These are phyloP conservation scores for Penicillium ochrochloron DNA, from an alignment of 495 filamentous ascomycete genomes.

Conservation along the genomic window DNA sequence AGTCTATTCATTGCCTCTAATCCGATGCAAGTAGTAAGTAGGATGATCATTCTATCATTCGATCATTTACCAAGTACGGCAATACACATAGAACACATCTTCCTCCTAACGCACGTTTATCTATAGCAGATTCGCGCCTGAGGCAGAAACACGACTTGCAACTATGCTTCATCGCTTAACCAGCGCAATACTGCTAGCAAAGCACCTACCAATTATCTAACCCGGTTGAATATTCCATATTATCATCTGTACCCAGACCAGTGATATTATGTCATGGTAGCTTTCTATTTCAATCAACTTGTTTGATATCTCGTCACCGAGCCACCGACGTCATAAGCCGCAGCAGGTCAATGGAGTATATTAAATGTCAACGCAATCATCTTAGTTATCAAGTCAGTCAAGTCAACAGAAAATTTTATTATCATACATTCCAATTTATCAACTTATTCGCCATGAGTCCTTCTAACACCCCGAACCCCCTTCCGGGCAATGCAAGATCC, in stretches of 20 bases:
- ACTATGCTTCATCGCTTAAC: not conserved
- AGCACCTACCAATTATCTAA: not conserved
- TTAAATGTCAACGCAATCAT: not conserved
- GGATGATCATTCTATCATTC: not conserved
- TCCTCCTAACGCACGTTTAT: not conserved
- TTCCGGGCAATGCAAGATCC: not conserved
- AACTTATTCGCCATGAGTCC: slow-evolving; percentile 9
- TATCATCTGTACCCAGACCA: not conserved
- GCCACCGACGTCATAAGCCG: slow-evolving; percentile 12
- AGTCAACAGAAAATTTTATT: not conserved
- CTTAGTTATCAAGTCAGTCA: not conserved
- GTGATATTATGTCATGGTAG: not conserved
- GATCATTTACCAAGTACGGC: not conserved
- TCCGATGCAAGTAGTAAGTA: too few relatives aligned
- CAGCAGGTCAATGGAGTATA: not conserved
- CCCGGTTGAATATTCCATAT: not conserved
- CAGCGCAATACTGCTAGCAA: not conserved
- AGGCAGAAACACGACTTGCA: not conserved
- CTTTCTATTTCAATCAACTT: not conserved
- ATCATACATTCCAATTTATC: not conserved
- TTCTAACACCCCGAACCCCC: slow-evolving; percentile 5
- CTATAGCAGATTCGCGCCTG: not conserved
- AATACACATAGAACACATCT: not conserved
- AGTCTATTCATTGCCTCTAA: not conserved
- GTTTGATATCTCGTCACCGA: not conserved